Base-by-base conservation (phyloP, 1,284 basidiomycete species). In the Cutaneotrichosporon sp. region DNA sequence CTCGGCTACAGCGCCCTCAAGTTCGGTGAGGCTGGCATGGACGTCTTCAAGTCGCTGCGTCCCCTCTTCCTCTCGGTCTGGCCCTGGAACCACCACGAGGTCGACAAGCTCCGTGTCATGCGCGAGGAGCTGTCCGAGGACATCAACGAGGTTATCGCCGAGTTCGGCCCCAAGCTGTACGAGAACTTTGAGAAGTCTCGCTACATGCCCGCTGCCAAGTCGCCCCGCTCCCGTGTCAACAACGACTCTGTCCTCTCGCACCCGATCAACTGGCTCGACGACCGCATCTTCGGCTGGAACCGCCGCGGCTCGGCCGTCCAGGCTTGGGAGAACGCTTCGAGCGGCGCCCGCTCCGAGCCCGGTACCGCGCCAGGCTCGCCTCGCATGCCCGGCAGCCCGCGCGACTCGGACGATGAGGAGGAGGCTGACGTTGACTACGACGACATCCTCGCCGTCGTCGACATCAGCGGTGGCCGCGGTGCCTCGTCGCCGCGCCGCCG, bases 21-120 rank as follows among this genome's bases (percentile, higher is more conserved):
- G 80, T 99, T 99, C 75, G 95, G 95, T 51, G 97, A 99, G 79
- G 97, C 95, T 20, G 97, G 97, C 38, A 90, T 98, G 87, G 97
- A 99, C 75, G 94, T 99, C 36, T 85, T 97, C 67, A 99, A 99
- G 92, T 95, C 94, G 27, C 83, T 99, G 20, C 87, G 92, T 38
- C 97, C 97, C 13, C 84, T 99, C 59, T 84, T 99, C 70, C 85
- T 99, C 63, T 90, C 93, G 22, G 82, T 99, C 38, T 83, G 94
- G 64, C 95, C 97, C 6, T 93, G 94, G 36, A 94, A 97, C 77
- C 90, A 95, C 74, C 85, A 87, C 54, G 89, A 89, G 46, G 85
- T 99, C 10, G 84, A 91, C 66, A 86, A 86, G 68, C 82, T 98
- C 49, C 92, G 92, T 75, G 82, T 84, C 22, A 91, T 88, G 84